Percentiles rank a stretch among this genome's conserved stretches.
phyloP scores from a whole-genome alignment of 805 yeast genomes.

The Schizosaccharomyces lindneri region DNA sequence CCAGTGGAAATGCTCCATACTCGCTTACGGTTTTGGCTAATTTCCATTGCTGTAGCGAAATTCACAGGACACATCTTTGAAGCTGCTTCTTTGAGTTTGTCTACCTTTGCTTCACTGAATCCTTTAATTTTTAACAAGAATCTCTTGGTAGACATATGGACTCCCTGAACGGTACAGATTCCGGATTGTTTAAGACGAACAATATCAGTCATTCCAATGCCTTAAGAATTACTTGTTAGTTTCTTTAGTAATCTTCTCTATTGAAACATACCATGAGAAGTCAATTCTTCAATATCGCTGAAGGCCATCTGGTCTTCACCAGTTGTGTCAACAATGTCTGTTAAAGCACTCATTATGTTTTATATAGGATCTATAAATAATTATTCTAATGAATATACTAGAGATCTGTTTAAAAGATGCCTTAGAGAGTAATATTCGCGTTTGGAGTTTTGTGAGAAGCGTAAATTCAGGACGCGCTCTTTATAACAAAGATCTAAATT shows the following conservation, averaged over 20 bases:
- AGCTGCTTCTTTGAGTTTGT: conserved; percentile 50
- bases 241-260: not conserved
- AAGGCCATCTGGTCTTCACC: not conserved
- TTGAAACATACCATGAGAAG: not conserved
- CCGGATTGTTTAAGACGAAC: conserved; percentile 44
- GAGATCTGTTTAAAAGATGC: not conserved
- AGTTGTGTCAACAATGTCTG: conserved; percentile 9
- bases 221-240: conserved; percentile 11
- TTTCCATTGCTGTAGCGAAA: conserved; percentile 48
- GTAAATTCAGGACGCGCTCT: too few relatives aligned
- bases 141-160: conserved; percentile 26
- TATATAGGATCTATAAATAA: not conserved
- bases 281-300: not conserved
- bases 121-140: conserved; percentile 44
- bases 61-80: conserved; percentile 36
- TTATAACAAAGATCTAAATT: too few relatives aligned
- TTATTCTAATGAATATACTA: not conserved
- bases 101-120: conserved; percentile 52
- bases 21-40: conserved; percentile 36
- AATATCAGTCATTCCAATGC: conserved; percentile 49
- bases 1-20: conserved; percentile 50
- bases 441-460: too few relatives aligned
- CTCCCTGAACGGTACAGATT: conserved; percentile 38
- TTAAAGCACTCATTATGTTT: not conserved
- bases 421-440: too few relatives aligned